Evolutionary conservation across 2,329 filamentous ascomycete genomes (phyloP).

Genomic region (Cladosporium colombiae): DNA sequence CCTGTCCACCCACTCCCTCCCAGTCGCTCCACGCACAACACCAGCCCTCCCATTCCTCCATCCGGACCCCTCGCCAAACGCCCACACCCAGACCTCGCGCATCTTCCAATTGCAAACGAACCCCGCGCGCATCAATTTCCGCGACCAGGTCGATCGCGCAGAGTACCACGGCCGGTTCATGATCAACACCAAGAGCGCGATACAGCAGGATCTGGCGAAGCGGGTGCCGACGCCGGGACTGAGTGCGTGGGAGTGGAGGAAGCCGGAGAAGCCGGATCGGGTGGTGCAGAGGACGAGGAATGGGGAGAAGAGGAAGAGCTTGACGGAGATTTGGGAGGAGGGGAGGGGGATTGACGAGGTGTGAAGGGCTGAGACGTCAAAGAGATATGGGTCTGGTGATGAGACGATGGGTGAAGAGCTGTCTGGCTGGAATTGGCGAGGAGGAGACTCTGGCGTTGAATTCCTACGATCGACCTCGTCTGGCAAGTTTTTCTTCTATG

Average conservation of each 20-base stretch:
- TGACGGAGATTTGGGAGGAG: conserved; percentile 37
- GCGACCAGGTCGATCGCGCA: conserved; percentile 42
- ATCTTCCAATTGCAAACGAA: conserved; percentile 47
- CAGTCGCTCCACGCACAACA: conserved; percentile 2
- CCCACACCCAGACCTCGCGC: conserved; percentile 22
- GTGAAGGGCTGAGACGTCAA: neutral
- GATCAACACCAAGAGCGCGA: conserved; percentile 31
- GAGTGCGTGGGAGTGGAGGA: conserved; percentile 40
- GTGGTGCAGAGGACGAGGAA: conserved; percentile 27
- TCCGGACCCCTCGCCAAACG: conserved; percentile 20
- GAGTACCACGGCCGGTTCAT: conserved; percentile 36
- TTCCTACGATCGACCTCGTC: neutral
- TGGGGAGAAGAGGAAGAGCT: conserved; percentile 35
- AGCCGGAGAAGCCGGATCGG: conserved; percentile 40
- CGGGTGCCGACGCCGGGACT: conserved; percentile 44
- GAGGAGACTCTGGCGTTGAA: neutral
- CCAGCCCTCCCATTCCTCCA: conserved; percentile 5
- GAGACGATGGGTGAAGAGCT: neutral
- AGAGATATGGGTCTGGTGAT: neutral
- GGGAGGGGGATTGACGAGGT: conserved; percentile 7
- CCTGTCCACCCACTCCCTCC: conserved; percentile 24
- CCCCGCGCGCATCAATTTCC: conserved; percentile 41
- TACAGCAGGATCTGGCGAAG: conserved; percentile 41
- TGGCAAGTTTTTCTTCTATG: neutral
- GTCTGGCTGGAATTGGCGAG: neutral